Evolutionary conservation across 1,139 yeast genomes (phyloP).

Genomic region (Protomyces macrosporus): DNA sequence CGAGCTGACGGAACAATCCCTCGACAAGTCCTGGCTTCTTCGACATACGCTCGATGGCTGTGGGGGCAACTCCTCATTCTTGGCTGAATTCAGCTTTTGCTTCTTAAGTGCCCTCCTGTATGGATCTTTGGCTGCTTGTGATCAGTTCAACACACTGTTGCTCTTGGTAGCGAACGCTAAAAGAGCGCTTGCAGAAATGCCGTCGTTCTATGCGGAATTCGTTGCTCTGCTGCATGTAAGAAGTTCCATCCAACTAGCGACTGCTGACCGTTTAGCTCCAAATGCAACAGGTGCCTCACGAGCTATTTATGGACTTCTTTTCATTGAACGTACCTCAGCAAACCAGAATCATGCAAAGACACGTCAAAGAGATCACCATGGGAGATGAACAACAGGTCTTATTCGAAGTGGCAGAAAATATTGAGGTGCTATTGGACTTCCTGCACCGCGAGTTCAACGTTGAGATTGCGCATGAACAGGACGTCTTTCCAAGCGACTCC

Average conservation of each 20-base stretch:
- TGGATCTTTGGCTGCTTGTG: conserved; percentile 46
- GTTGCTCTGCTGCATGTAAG: conserved; percentile 4
- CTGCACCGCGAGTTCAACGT: conserved; percentile 2
- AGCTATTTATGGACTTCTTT: conserved; percentile 10
- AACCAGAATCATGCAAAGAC: not conserved
- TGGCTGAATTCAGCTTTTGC: conserved; percentile 45
- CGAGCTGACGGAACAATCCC: conserved; percentile 41
- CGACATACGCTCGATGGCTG: conserved; percentile 33
- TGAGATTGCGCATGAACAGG: conserved; percentile 1
- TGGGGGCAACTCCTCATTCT: conserved; percentile 30
- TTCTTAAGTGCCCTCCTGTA: conserved; percentile 41
- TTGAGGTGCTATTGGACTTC: not conserved
- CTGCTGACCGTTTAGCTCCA: conserved; percentile 3
- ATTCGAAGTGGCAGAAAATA: not conserved
- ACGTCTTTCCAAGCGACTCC: conserved; percentile 1
- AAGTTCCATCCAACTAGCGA: not conserved
- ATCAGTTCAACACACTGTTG: conserved; percentile 46
- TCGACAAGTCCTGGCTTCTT: conserved; percentile 47
- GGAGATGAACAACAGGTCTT: not conserved
- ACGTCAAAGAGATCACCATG: not conserved
- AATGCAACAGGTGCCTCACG: conserved; percentile 14
- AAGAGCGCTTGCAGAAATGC: not conserved
- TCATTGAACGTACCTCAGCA: conserved; percentile 8
- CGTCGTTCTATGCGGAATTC: not conserved
- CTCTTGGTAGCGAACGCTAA: conserved; percentile 34